These are phyloP conservation scores for Eremochloa ophiuroides DNA, from an alignment of 176 grass and related monocot species.

Conservation along the genomic window DNA sequence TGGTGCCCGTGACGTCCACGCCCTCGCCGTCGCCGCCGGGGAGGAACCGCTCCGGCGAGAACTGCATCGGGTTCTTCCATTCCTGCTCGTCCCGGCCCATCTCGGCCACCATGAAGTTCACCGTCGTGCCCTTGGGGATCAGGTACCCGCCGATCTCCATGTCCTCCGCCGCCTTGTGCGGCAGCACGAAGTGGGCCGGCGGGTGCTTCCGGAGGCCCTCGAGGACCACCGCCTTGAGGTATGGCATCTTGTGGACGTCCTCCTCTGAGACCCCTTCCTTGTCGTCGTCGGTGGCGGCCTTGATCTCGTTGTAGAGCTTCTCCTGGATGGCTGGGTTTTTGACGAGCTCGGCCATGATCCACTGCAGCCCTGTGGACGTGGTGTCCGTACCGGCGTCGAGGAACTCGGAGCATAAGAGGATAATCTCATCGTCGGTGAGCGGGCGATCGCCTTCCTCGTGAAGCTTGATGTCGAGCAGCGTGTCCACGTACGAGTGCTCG, in stretches of 20 bases:
- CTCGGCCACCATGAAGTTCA: constrained; percentile 63
- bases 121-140: constrained; percentile 46
- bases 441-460: constrained; percentile 28
- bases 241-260: constrained; percentile 47
- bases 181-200: constrained; percentile 50
- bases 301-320: constrained; percentile 47
- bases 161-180: constrained; percentile 51
- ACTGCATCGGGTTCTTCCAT: constrained; percentile 47
- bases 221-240: constrained; percentile 60
- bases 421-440: constrained; percentile 48
- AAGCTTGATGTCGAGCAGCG: constrained; percentile 60
- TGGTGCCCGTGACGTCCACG: constrained; percentile 60
- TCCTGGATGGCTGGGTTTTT: constrained; percentile 47
- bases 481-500: constrained; percentile 63
- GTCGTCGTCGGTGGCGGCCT: background rate
- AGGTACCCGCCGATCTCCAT: constrained; percentile 33
- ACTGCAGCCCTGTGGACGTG: constrained; percentile 54
- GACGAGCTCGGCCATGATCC: constrained; percentile 88
- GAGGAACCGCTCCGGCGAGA: constrained; percentile 61
- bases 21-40: constrained; percentile 39
- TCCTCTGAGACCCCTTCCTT: constrained; percentile 42
- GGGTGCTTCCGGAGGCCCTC: constrained; percentile 61
- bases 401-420: constrained; percentile 53
- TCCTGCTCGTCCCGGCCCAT: constrained; percentile 41
- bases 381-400: constrained; percentile 70